Evolutionary conservation across 2,329 filamentous ascomycete genomes (phyloP).

Genomic region (Aspergillus thermomutatus): DNA sequence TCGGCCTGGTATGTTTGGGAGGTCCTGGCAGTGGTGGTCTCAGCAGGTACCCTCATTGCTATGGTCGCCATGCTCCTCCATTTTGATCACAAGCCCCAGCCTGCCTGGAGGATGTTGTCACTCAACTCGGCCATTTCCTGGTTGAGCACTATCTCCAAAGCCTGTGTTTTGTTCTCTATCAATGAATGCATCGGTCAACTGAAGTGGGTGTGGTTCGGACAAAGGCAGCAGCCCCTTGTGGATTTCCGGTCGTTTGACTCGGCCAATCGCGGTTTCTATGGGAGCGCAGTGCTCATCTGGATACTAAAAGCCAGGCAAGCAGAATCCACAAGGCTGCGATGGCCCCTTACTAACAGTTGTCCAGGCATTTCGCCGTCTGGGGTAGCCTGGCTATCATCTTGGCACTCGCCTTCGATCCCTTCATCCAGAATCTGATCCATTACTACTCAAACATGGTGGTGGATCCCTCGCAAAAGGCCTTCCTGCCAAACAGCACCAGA

Average conservation of each 20-base stretch:
- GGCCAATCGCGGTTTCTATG: slow-evolving; percentile 11
- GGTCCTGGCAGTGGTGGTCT: background rate
- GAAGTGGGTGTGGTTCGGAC: slow-evolving; percentile 18
- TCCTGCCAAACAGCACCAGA: slow-evolving; percentile 1
- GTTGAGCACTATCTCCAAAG: slow-evolving; percentile 12
- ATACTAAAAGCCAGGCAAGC: background rate
- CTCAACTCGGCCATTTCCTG: slow-evolving; percentile 16
- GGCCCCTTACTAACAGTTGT: background rate
- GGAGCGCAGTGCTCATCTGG: slow-evolving; percentile 12
- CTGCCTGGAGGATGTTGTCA: slow-evolving; percentile 9
- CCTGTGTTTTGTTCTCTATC: slow-evolving; percentile 8
- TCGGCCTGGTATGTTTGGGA: background rate
- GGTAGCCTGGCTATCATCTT: slow-evolving; percentile 10
- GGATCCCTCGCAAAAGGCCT: slow-evolving; percentile 1
- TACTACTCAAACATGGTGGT: slow-evolving; percentile 3
- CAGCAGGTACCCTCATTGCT: slow-evolving; percentile 1
- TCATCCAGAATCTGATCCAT: slow-evolving; percentile 14
- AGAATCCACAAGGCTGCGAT: no score
- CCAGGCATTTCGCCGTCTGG: slow-evolving; percentile 12
- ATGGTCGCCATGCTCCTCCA: slow-evolving; percentile 7
- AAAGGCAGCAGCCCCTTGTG: slow-evolving; percentile 1
- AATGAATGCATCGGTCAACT: slow-evolving; percentile 13
- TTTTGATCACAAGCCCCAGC: slow-evolving; percentile 10
- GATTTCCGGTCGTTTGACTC: slow-evolving; percentile 12
- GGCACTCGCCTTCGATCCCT: slow-evolving; percentile 13